Evolutionary conservation across 257 asterid genomes (phyloP), one percentile per base, ranked within the genome.

Genomic region (Ocimum tenuiflorum): DNA sequence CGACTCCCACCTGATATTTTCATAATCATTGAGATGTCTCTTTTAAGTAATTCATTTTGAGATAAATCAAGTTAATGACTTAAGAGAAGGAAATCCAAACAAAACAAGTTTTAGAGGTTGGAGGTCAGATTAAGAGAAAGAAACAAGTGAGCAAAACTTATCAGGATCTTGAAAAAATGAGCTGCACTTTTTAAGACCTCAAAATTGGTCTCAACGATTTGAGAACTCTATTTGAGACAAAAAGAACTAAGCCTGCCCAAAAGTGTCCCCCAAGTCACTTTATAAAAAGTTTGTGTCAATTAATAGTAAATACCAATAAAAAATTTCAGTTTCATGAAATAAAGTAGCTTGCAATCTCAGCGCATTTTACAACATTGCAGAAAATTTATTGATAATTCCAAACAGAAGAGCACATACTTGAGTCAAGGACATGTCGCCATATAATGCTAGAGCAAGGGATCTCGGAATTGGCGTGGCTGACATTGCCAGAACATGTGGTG

Each of bases 401-500:
- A 67, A 52, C 31, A 46, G 22, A 49, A 62, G 62, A 70, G 67
- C 51, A 77, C 85, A 69, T 79, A 89, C 98, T 75, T 91, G 99
- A 71, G 99, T 92, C 60, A 92, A 82, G 58, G 97, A 92, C 90
- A 92, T 87, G 84, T 92, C 98, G 20, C 96, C 98, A 70, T 92
- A 85, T 78, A 92, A 83, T 41, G 97, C 96, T 75, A 92, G 84
- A 50, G 99, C 99, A 70, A 92, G 87, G 12, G 97, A 83, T 77
- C 99, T 89, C 35, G 99, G 99, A 60, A 92, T 92, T 53, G 99
- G 99, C 46, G 99, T 92, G 72, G 99, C 99, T 27, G 99, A 89
- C 95, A 92, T 81, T 63, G 99, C 95, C 54, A 92, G 86, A 71
- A 92, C 91, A 75, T 92, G 99, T 22, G 99, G 99, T 64, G 91